Evolutionary conservation across 2,329 filamentous ascomycete genomes (phyloP), one percentile per base, ranked within the genome.

Genomic region (Colletotrichum sp.): DNA sequence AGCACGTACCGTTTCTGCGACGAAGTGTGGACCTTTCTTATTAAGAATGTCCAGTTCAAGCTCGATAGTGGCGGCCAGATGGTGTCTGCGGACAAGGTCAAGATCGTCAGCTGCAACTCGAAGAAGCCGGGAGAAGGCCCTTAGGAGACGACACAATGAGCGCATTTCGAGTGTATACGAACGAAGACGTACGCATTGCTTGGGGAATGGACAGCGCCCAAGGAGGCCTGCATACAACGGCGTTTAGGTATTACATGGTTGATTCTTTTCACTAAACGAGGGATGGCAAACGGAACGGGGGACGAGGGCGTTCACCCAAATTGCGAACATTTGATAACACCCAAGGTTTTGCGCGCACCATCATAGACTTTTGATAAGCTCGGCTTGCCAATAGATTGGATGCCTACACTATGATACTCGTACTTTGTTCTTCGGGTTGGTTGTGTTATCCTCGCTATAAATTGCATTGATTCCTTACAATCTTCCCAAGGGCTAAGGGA

Each of bases 1-100:
- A 96, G 99, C 84, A 99, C 97, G 18, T 99, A 99, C 89, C 94
- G 97, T 80, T 99, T 99, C 90, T 99, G 97, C 88, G 97, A 99
- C 87, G 97, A 99, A 88, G 97, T 99, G 75, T 99, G 97, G 97
- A 99, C 97, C 2, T 99, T 99, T 85, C 91, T 99, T 75, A 98
- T 99, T 87, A 98, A 98, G 87, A 97, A 99, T 80, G 96, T 99
- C 72, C 96, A 93, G n/a, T 99, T 99, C 89, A 99, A 99, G 88
- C 94, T 99, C 88, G 96, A 99, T 81, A 95, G 94, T 69, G 90
- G 90, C 79, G 92, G 91, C 72, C 91, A 93, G 77, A 91, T 92
- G 1, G 92, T 99, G 16, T 88, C 91, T 49, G 96, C 96, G 24
- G 96, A 98, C 83, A 96, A 96, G 85, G 95, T 99, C 86, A 99